Conservation (phyloP, 179 eudicot genomes). For the Nepenthes alata region DNA sequence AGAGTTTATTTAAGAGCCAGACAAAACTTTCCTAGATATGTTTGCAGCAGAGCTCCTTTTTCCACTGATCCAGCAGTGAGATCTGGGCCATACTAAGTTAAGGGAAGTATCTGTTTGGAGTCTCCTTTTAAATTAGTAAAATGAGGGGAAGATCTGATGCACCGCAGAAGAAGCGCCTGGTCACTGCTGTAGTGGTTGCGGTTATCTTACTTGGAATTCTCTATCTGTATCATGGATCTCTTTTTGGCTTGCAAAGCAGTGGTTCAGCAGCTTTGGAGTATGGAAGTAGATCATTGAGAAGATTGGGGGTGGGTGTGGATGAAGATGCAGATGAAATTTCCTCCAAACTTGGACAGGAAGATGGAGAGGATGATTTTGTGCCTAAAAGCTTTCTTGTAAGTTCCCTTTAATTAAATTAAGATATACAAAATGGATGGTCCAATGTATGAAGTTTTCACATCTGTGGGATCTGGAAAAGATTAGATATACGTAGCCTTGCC, state of each 20-base stretch:
- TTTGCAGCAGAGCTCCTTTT: neutral
- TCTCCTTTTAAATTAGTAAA: constrained; percentile 6
- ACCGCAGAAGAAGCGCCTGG: constrained; percentile 73
- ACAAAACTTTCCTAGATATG: neutral
- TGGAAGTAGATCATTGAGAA: constrained; percentile 77
- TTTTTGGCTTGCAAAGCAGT: constrained; percentile 29
- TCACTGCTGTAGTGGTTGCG: constrained; percentile 35
- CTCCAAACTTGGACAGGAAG: constrained; percentile 43
- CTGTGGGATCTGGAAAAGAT: too few relatives aligned
- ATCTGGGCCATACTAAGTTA: neutral
- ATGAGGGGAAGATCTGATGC: constrained; percentile 92
- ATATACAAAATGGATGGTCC: neutral
- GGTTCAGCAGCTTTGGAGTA: constrained; percentile 85
- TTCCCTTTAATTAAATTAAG: constrained; percentile 3
- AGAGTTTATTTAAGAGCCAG: neutral
- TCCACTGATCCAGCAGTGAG: neutral
- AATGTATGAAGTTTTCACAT: too few relatives aligned
- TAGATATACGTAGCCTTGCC: too few relatives aligned
- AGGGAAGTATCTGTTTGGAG: neutral
- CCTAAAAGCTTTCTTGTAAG: constrained; percentile 91
- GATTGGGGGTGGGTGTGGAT: constrained; percentile 80
- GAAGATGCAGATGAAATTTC: constrained; percentile 67
- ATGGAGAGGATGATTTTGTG: constrained; percentile 47
- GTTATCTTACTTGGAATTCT: constrained; percentile 54
- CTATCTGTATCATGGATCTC: constrained; percentile 65